phyloP scores from a whole-genome alignment of 2,329 filamentous ascomycete genomes.

The Beauveria scarabaeidicola region DNA sequence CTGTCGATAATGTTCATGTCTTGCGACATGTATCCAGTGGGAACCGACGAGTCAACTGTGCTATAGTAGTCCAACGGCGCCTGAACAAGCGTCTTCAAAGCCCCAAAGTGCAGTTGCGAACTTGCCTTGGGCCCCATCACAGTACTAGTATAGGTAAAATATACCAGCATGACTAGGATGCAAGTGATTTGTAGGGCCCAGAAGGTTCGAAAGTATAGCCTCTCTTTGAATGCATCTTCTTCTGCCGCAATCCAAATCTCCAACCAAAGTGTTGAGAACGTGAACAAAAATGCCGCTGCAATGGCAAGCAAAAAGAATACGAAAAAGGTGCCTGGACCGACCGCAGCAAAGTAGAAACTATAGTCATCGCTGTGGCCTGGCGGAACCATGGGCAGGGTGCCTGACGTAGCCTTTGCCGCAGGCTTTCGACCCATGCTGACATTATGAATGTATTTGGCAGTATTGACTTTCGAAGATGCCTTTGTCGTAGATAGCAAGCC shows the following conservation, averaged over 20 bases:
- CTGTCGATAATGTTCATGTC: slow-evolving; percentile 4
- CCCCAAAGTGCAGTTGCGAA: slow-evolving; percentile 1
- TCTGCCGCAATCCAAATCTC: slow-evolving; percentile 2
- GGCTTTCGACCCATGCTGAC: neutral
- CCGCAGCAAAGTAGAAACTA: slow-evolving; percentile 2
- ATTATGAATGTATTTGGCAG: neutral
- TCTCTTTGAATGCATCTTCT: neutral
- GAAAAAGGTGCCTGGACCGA: neutral
- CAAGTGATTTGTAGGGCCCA: slow-evolving; percentile 4
- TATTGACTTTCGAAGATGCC: too few species aligned
- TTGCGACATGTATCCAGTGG: slow-evolving; percentile 8
- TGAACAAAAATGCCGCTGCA: neutral
- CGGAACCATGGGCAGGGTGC: neutral
- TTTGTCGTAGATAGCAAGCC: neutral
- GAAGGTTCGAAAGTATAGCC: neutral
- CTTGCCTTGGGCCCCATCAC: slow-evolving; percentile 7
- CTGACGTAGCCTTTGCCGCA: neutral
- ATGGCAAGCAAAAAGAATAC: neutral
- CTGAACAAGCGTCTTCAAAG: neutral
- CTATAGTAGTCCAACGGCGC: slow-evolving; percentile 6
- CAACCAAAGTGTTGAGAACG: neutral
- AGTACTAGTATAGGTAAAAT: neutral
- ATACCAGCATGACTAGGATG: neutral
- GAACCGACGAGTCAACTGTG: slow-evolving; percentile 8
- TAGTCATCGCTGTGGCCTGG: neutral